Percentiles rank a stretch among this genome's conserved stretches.
phyloP scores from a whole-genome alignment of 257 asterid genomes.

The Cynanchum wilfordii region DNA sequence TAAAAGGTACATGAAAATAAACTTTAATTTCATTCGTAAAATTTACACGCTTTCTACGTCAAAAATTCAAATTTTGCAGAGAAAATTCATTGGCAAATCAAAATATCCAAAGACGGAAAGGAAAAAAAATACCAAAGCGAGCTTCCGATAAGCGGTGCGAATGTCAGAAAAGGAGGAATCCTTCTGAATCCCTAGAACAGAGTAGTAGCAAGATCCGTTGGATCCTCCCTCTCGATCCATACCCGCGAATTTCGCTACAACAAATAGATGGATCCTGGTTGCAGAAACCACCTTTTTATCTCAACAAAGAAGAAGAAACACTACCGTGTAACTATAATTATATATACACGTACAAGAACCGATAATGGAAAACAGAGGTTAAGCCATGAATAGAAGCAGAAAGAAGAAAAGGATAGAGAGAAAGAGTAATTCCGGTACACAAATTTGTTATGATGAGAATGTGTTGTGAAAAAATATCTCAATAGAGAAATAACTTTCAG shows the following conservation, averaged over 20 bases:
- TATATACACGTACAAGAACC: neutral
- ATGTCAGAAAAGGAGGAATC: constrained; percentile 78
- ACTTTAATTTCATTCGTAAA: neutral
- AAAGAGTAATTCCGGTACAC: neutral
- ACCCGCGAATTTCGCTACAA: neutral
- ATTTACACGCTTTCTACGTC: neutral
- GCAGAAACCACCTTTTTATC: neutral
- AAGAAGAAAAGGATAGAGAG: neutral
- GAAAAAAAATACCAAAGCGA: constrained; percentile 48
- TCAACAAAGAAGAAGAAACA: neutral
- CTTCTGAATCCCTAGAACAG: constrained; percentile 68
- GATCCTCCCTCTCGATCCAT: constrained; percentile 73
- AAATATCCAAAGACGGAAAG: constrained; percentile 3
- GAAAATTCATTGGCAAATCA: neutral
- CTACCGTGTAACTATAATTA: neutral
- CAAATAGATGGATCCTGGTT: constrained; percentile 2
- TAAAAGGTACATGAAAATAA: constrained; percentile 7
- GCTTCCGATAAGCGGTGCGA: constrained; percentile 86
- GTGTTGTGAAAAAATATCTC: constrained; percentile 36
- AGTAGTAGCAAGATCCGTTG: constrained; percentile 58
- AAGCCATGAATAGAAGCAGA: neutral
- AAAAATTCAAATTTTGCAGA: neutral
- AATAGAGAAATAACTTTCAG: neutral
- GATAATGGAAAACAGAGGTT: neutral
- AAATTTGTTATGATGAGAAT: neutral